These are phyloP conservation scores for Acanthamoeba rhysodes DNA, from an alignment of 208 protist genomes.

Conservation along the genomic window DNA sequence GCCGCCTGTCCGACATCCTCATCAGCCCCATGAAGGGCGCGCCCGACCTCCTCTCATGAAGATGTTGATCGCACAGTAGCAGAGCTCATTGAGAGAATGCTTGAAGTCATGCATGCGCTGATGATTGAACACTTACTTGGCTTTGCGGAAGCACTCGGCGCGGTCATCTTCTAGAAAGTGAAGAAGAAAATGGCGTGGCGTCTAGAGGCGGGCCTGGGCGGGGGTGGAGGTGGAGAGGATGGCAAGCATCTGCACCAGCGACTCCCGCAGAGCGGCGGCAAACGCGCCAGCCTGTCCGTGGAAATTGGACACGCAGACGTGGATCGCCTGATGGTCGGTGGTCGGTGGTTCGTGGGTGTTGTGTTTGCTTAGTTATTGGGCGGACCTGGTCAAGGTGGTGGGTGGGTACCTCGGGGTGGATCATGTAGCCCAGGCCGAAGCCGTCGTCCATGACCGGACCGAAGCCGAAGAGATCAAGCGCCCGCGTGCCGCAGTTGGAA, in stretches of 20 bases:
- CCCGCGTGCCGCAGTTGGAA: slow-evolving; percentile 5
- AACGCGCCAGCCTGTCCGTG: slow-evolving; percentile 27
- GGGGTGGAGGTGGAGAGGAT: background rate
- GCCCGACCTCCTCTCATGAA: background rate
- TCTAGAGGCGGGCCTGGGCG: background rate
- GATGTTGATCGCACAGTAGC: too few species aligned
- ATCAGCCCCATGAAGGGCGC: slow-evolving; percentile 6
- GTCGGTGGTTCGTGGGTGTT: too few species aligned
- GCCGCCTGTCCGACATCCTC: slow-evolving; percentile 2
- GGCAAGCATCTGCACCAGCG: slow-evolving; percentile 36
- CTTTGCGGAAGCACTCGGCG: too few species aligned
- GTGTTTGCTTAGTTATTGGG: too few species aligned
- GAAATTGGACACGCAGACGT: slow-evolving; percentile 34
- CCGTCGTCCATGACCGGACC: slow-evolving; percentile 55
- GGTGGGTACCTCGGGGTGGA: slow-evolving; percentile 16
- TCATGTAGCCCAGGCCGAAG: slow-evolving; percentile 75
- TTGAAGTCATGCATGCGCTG: too few species aligned
- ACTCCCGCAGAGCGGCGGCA: background rate
- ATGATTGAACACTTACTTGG: too few species aligned
- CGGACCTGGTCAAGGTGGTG: too few species aligned
- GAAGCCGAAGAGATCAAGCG: slow-evolving; percentile 65
- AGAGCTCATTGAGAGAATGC: too few species aligned
- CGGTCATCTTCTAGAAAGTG: too few species aligned
- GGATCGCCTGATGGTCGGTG: background rate
- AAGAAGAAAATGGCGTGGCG: too few species aligned